Base-by-base conservation (phyloP, 257 asterid species). In the Prunella vulgaris region DNA sequence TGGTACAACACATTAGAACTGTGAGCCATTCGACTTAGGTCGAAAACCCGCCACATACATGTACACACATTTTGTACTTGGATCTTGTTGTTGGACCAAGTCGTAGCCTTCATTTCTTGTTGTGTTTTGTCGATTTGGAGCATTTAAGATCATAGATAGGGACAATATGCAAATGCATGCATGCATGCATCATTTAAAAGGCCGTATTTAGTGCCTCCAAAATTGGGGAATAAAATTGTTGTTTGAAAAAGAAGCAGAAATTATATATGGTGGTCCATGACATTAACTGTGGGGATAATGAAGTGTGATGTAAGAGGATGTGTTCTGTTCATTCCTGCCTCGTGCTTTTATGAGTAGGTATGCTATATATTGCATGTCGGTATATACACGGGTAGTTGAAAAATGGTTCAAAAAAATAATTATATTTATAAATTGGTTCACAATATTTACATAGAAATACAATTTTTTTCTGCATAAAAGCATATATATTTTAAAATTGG, bases 181-280 rank as follows among this genome's bases (percentile, higher is more conserved):
- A 30, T 2, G 60, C 22, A 48, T 44, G 32, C 61, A 44, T 69
- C 8, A 53, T 35, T 69, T 40, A 40, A 37, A 22, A 37, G 48
- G 57, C 32, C 32, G 24, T 38, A 15, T 49, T 71, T 46, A 59
- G 68, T 44, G 68, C 68, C 68, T 70, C 75, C 61, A 21, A 30
- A 44, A 20, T 48, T 70, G 75, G 61, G 21, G 68, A 60, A 8
- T 7, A 61, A 20, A 12, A 13, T 56, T 46, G 53, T 5, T 21
- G 40, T 57, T 24, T 25, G 8, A 56, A 24, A 13, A 25, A 57
- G 33, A 57, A 25, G 64, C 22, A 57, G 33, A 2, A 4, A 10
- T 42, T 25, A 25, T 25, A 25, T 5, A 32, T 32, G 40, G 46
- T 35, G 52, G 52, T 61, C 32, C 52, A 61, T 61, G 7, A n/a